These are phyloP conservation scores for Waitea zeae DNA, from an alignment of 1,284 basidiomycete species.

Conservation along the genomic window DNA sequence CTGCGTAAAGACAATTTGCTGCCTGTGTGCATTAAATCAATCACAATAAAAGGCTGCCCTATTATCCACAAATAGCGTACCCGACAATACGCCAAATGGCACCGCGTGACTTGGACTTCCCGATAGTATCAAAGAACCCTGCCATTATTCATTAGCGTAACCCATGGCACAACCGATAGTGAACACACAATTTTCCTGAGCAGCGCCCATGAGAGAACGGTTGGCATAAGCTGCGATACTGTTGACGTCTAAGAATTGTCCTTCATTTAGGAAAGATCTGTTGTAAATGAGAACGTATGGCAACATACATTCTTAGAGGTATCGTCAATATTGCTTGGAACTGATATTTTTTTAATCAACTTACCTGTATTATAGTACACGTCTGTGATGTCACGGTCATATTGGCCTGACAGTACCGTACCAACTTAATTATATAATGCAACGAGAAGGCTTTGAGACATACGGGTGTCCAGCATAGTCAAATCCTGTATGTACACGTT, in stretches of 20 bases:
- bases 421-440: too few relatives aligned
- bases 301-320: slow-evolving; percentile 14
- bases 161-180: neutral
- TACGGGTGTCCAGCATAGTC: slow-evolving; percentile 48
- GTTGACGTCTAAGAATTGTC: slow-evolving; percentile 26
- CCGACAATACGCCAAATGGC: slow-evolving; percentile 43
- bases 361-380: slow-evolving; percentile 38
- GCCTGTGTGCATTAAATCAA: slow-evolving; percentile 19
- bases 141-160: neutral
- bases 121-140: slow-evolving; percentile 38
- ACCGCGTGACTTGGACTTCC: slow-evolving; percentile 26
- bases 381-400: slow-evolving; percentile 48
- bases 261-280: too few relatives aligned
- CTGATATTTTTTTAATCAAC: slow-evolving; percentile 4
- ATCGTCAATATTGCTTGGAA: neutral
- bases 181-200: slow-evolving; percentile 34
- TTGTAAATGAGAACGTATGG: neutral
- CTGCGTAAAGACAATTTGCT: slow-evolving; percentile 38
- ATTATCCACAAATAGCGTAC: too few relatives aligned
- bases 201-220: slow-evolving; percentile 37
- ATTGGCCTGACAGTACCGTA: slow-evolving; percentile 33
- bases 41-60: slow-evolving; percentile 1
- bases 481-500: too few relatives aligned
- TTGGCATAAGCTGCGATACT: slow-evolving; percentile 24
- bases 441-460: too few relatives aligned